Conservation (phyloP, 1,139 yeast species). For the Suhomyces coccinellae region DNA sequence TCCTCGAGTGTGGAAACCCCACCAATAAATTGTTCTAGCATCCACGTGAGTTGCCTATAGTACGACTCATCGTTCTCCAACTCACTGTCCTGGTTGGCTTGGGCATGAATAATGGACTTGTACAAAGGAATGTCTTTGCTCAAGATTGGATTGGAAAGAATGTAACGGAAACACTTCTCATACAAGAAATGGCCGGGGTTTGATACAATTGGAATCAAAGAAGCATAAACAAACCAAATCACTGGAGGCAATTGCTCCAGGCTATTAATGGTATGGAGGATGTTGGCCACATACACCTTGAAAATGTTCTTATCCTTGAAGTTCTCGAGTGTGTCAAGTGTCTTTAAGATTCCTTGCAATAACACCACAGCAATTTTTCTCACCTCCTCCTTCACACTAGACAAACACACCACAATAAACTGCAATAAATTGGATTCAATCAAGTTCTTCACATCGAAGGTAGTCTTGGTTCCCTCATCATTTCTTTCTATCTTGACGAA, state of each 20-base stretch:
- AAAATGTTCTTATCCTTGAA: conserved; percentile 63
- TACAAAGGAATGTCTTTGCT: conserved; percentile 68
- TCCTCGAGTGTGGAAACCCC: conserved; percentile 53
- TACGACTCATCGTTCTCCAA: conserved; percentile 51
- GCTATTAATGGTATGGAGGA: conserved; percentile 47
- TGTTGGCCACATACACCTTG: conserved; percentile 60
- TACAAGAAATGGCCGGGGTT: conserved; percentile 75
- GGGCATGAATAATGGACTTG: conserved; percentile 41
- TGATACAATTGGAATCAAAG: conserved; percentile 54
- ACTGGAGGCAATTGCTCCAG: conserved; percentile 16
- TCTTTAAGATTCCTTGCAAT: conserved; percentile 43
- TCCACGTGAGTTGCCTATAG: conserved; percentile 65
- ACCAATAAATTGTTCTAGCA: conserved; percentile 48
- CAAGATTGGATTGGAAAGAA: conserved; percentile 57
- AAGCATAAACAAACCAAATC: conserved; percentile 47
- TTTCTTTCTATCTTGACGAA: conserved; percentile 40
- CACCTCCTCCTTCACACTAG: conserved; percentile 16
- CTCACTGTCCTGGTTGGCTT: conserved; percentile 30
- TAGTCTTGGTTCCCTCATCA: conserved; percentile 7
- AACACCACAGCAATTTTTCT: conserved; percentile 34
- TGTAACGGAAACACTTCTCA: conserved; percentile 64
- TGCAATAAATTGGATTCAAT: conserved; percentile 62
- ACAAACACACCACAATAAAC: conserved; percentile 52
- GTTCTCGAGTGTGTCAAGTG: conserved; percentile 30
- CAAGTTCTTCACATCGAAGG: conserved; percentile 55